Evolutionary conservation across 192 early-diverging fungal genomes (phyloP), one percentile per base, ranked within the genome.

Genomic region (Diversispora epigaea): DNA sequence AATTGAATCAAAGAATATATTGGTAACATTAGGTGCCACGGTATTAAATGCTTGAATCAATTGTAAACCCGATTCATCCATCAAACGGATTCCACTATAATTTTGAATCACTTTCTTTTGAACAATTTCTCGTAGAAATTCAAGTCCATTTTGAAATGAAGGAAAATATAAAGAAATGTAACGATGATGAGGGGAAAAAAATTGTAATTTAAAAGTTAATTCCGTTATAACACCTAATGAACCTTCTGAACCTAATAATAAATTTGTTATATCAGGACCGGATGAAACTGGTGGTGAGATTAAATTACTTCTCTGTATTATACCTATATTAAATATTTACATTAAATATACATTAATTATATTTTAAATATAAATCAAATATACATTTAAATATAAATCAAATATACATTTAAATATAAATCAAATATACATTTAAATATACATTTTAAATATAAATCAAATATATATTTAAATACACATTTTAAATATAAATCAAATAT

Each of bases 171-270:
- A 14, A 50, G 47, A 69, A 49, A 69, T 12, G 14, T 54, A 49
- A 69, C n/a, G 47, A 69, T 11, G 25, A 17, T 39, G 22, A 21
- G 68, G 47, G 32, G 21, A 15, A 39, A 52, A 54, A 69, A 32
- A 54, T 52, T 69, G 32, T 17, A 69, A 17, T 32, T 68, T 69
- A 17, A 69, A 40, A 17, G 68, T 52, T 49, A 69, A 19, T 40
- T 49, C 22, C 5, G 50, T 69, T 32, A 69, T 69, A 15, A 69
- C 47, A 3, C 47, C 68, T 19, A 69, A 40, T 12, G 68, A 52
- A 39, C 68, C 68, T 69, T 69, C 47, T 14, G 68, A 52, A 39
- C 47, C 47, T 40, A 69, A 25, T 41, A 69, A 52, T 69, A 69
- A 54, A 17, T 69, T 14, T n/a, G 21, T 45, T 52, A 69, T 39